Conservation (phyloP, 371 early-diverging fungal species). For the Mortierella sp. region DNA sequence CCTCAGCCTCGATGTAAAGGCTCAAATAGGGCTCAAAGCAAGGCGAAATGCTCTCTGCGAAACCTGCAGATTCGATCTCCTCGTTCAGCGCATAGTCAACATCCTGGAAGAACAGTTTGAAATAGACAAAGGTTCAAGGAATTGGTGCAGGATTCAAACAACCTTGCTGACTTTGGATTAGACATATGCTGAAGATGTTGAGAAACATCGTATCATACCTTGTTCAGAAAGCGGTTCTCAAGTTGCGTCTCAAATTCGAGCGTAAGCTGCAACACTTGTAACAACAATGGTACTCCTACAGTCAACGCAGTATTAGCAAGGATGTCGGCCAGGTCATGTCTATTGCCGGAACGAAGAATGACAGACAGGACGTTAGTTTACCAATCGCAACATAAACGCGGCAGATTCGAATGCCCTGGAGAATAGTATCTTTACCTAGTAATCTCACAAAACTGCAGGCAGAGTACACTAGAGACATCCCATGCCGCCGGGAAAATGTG, state of each 20-base stretch:
- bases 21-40: constrained; percentile 89
- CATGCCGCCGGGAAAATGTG: constrained; percentile 84
- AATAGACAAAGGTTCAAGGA: background rate
- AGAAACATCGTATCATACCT: constrained; percentile 31
- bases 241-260: constrained; percentile 92
- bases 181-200: background rate
- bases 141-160: background rate
- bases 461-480: constrained; percentile 80
- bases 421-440: constrained; percentile 64
- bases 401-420: too few species aligned
- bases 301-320: constrained; percentile 59
- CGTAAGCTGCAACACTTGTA: constrained; percentile 83
- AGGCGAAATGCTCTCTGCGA: constrained; percentile 80
- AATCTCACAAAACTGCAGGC: constrained; percentile 83
- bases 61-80: constrained; percentile 57
- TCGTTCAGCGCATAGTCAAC: constrained; percentile 38
- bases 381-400: too few species aligned
- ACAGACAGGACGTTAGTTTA: constrained; percentile 43
- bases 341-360: constrained; percentile 18
- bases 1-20: constrained; percentile 87
- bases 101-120: constrained; percentile 34
- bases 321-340: constrained; percentile 63
- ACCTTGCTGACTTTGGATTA: too few species aligned
- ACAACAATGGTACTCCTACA: constrained; percentile 75
- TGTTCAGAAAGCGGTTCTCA: constrained; percentile 72